phyloP scores from a whole-genome alignment of 805 yeast genomes.

The Pichia rugopelliculosa region DNA sequence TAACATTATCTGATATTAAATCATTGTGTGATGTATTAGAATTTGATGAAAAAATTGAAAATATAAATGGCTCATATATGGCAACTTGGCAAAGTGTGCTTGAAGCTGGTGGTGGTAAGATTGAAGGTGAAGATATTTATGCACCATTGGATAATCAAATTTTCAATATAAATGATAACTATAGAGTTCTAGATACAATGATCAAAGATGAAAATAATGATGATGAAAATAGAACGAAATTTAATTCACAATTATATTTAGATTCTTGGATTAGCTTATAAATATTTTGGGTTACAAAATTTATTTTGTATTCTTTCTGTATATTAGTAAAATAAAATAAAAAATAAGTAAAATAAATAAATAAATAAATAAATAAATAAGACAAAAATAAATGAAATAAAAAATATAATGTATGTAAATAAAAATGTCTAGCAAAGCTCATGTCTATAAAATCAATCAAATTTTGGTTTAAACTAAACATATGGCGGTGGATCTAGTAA shows the following conservation, averaged over 20 bases:
- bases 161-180: conserved; percentile 27
- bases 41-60: conserved; percentile 79
- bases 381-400: too few relatives aligned
- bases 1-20: conserved; percentile 65
- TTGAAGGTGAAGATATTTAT: conserved; percentile 23
- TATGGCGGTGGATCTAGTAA: conserved; percentile 8
- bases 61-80: conserved; percentile 55
- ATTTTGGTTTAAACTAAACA: neutral
- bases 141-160: conserved; percentile 24
- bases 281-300: neutral
- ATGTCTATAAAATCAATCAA: neutral
- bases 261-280: conserved; percentile 27
- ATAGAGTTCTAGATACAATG: conserved; percentile 23
- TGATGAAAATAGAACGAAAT: conserved; percentile 10
- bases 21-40: conserved; percentile 82
- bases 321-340: neutral
- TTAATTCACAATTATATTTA: conserved; percentile 15
- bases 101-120: conserved; percentile 51
- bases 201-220: conserved; percentile 13
- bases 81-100: conserved; percentile 80
- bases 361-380: neutral
- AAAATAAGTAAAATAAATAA: neutral
- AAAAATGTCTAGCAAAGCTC: neutral
- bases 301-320: too few relatives aligned
- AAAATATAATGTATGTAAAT: too few relatives aligned